phyloP scores from a whole-genome alignment of 2,329 filamentous ascomycete species.

The Uncinocarpus reesii region DNA sequence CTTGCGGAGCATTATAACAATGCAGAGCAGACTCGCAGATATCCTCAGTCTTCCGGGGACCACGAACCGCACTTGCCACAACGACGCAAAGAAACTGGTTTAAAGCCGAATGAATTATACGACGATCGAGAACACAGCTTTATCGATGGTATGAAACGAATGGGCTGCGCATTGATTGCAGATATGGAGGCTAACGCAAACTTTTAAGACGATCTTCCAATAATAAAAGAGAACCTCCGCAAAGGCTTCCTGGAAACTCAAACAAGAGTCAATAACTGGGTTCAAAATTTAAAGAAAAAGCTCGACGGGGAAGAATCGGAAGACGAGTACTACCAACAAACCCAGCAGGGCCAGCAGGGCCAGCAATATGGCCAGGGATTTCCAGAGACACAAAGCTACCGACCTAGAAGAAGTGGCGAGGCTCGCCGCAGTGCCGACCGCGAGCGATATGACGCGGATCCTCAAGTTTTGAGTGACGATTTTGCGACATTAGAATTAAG shows the following conservation, averaged over 20 bases:
- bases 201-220: slow-evolving; percentile 70
- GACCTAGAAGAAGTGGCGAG: slow-evolving; percentile 52
- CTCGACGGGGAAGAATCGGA: slow-evolving; percentile 81
- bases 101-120: slow-evolving; percentile 48
- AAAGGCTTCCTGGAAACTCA: slow-evolving; percentile 95
- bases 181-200: not conserved
- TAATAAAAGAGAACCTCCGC: slow-evolving; percentile 83
- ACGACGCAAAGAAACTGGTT: slow-evolving; percentile 43
- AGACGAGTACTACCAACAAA: slow-evolving; percentile 45
- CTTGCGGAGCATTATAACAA: slow-evolving; percentile 79
- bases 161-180: slow-evolving; percentile 11
- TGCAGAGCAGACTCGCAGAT: slow-evolving; percentile 22
- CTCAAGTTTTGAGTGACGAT: slow-evolving; percentile 78
- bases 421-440: slow-evolving; percentile 72
- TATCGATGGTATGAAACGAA: slow-evolving; percentile 54
- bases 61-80: slow-evolving; percentile 28
- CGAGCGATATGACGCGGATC: slow-evolving; percentile 88
- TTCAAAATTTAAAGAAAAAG: slow-evolving; percentile 81
- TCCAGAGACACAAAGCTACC: slow-evolving; percentile 26
- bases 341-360: slow-evolving; percentile 27
- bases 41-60: slow-evolving; percentile 18
- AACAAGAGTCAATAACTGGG: slow-evolving; percentile 84
- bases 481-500: slow-evolving; percentile 59
- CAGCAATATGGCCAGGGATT: slow-evolving; percentile 18
- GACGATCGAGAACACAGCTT: slow-evolving; percentile 76